Evolutionary conservation across 306 rosid genomes (phyloP), one percentile per base, ranked within the genome.

Genomic region (Prosopis cineraria): DNA sequence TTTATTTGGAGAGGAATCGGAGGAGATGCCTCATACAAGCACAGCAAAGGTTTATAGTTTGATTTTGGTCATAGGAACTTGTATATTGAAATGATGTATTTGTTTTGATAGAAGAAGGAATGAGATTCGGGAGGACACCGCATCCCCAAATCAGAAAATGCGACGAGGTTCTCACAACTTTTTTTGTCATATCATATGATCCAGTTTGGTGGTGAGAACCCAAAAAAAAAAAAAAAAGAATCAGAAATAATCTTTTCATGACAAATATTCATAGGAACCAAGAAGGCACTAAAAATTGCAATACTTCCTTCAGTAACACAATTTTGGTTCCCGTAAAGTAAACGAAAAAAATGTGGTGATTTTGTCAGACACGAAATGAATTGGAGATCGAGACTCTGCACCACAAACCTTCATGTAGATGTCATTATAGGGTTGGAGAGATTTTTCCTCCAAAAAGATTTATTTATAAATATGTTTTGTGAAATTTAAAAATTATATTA

Each of bases 1-100:
- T 68, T 75, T 75, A 52, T 75, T 82, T 69, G 76, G 44, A 75
- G 82, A 81, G 68, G 72, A 65, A 68, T 77, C 31, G 17, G 73
- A 78, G 56, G 68, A 70, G 24, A 81, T 60, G 56, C 48, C n/a
- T 75, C 22, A 33, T 40, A 44, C 71, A 66, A 62, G 37, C 81
- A 68, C 52, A 74, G 58, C 39, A 34, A 47, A 68, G 17, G 33
- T 55, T 53, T 9, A 20, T 20, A 30, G 64, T 68, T 78, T 74
- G 63, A 64, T 82, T 74, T 79, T 78, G 64, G 22, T 69, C 33
- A 62, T 41, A 56, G 72, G 70, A 77, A 77, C 67, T 43, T 22
- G 44, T 34, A 22, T 53, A 37, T 63, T 70, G 70, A 77, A 75
- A 48, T n/a, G 53, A 67, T 81, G 45, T 64, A 17, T 64, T 20